phyloP scores from a whole-genome alignment of 176 grass and related monocot genomes.

The Phragmites australis region DNA sequence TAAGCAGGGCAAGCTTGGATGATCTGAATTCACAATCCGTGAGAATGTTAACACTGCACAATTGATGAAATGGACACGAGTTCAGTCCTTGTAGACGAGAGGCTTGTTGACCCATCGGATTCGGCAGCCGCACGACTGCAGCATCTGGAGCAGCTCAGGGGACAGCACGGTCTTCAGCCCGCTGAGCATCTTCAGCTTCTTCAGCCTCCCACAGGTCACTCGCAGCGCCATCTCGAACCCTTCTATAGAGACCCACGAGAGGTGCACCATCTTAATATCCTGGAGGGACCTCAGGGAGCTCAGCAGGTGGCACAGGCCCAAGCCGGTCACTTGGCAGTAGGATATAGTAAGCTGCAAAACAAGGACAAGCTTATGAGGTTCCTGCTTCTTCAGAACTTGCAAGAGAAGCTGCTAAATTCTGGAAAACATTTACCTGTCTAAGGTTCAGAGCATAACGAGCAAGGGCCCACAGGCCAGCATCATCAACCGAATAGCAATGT shows the following conservation, averaged over 20 bases:
- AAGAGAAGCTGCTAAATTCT: not conserved
- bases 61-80: not conserved
- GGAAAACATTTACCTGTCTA: constrained; percentile 66
- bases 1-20: not conserved
- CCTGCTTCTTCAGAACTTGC: not conserved
- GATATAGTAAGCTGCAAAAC: constrained; percentile 92
- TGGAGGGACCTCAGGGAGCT: constrained; percentile 85
- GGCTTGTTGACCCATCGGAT: constrained; percentile 94
- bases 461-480: constrained; percentile 80
- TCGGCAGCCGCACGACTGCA: constrained; percentile 70
- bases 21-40: not conserved
- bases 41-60: not conserved
- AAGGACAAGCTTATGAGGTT: constrained; percentile 16
- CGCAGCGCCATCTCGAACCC: constrained; percentile 77
- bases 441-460: constrained; percentile 75
- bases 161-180: constrained; percentile 63
- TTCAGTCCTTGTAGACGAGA: constrained; percentile 71
- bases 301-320: constrained; percentile 76
- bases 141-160: constrained; percentile 64
- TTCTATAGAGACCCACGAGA: constrained; percentile 71
- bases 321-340: constrained; percentile 80
- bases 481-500: constrained; percentile 79
- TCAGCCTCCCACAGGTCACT: constrained; percentile 70
- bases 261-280: constrained; percentile 92
- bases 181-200: constrained; percentile 91